These are phyloP conservation scores for Epithele typhae DNA, from an alignment of 768 basidiomycete genomes.

Conservation along the genomic window DNA sequence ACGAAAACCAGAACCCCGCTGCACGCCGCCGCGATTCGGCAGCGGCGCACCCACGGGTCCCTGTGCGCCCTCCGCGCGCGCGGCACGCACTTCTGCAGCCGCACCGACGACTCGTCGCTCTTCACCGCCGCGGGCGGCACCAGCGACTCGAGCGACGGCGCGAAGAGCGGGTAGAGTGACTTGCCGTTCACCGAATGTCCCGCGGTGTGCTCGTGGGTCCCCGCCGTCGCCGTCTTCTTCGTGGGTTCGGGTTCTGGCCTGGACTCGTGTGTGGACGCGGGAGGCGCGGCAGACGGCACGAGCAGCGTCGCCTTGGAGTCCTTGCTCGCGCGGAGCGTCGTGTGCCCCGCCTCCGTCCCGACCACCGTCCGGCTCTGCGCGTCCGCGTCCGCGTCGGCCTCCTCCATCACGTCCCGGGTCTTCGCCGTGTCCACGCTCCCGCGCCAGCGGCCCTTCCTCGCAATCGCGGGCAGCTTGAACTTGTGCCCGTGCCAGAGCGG, in stretches of 20 bases:
- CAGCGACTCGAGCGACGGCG: slow-evolving; percentile 39
- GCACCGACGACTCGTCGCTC: slow-evolving; percentile 12
- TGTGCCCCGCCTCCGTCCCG: slow-evolving; percentile 34
- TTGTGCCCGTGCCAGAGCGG: slow-evolving; percentile 30
- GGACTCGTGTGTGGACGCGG: too few relatives aligned
- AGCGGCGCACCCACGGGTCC: slow-evolving; percentile 40
- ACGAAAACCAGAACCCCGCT: slow-evolving; percentile 45
- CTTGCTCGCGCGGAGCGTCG: too few relatives aligned
- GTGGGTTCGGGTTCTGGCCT: too few relatives aligned
- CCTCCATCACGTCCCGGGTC: slow-evolving; percentile 22
- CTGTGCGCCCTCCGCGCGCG: slow-evolving; percentile 9
- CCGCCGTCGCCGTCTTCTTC: slow-evolving; percentile 26
- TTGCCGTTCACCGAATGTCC: slow-evolving; percentile 27
- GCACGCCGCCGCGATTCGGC: slow-evolving; percentile 56
- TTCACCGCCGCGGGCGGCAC: slow-evolving; percentile 13
- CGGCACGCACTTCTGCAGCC: slow-evolving; percentile 13
- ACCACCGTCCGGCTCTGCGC: slow-evolving; percentile 8
- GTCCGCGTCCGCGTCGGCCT: slow-evolving; percentile 8
- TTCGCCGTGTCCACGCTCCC: slow-evolving; percentile 30
- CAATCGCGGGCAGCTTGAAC: slow-evolving; percentile 42
- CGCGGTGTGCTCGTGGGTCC: slow-evolving; percentile 13
- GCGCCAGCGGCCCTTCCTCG: slow-evolving; percentile 25
- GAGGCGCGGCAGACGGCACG: background rate
- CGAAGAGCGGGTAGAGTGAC: slow-evolving; percentile 50
- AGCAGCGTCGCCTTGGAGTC: too few relatives aligned